Conservation (phyloP, 208 protist species). For the Wallacemonas rigidus region DNA sequence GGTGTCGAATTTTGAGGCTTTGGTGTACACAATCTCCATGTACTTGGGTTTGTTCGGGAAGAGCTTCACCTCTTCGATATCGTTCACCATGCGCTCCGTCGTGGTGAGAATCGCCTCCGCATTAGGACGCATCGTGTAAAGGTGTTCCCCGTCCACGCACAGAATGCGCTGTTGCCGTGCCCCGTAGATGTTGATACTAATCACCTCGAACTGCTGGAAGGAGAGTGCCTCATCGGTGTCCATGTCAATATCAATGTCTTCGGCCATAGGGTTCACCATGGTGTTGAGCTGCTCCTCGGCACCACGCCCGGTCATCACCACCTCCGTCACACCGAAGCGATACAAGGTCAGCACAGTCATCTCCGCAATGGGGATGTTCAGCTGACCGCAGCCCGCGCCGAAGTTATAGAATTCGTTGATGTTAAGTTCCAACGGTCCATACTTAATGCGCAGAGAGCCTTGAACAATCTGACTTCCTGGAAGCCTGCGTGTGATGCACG, state of each 20-base stretch:
- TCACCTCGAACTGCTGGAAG: slow-evolving; percentile 88
- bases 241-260: slow-evolving; percentile 85
- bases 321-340: slow-evolving; percentile 83
- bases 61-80: slow-evolving; percentile 72
- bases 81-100: slow-evolving; percentile 69
- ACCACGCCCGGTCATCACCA: slow-evolving; percentile 71
- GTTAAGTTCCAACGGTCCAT: slow-evolving; percentile 83
- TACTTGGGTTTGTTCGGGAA: slow-evolving; percentile 79
- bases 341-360: slow-evolving; percentile 80
- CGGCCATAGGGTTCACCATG: slow-evolving; percentile 19
- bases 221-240: slow-evolving; percentile 69
- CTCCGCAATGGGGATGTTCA: slow-evolving; percentile 80
- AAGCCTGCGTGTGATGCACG: slow-evolving; percentile 56
- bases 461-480: slow-evolving; percentile 67
- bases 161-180: slow-evolving; percentile 78
- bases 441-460: slow-evolving; percentile 82
- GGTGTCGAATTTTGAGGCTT: slow-evolving; percentile 64
- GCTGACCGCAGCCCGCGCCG: slow-evolving; percentile 73
- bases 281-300: slow-evolving; percentile 48
- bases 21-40: slow-evolving; percentile 80
- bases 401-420: slow-evolving; percentile 90
- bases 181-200: slow-evolving; percentile 78
- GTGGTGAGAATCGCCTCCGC: slow-evolving; percentile 45
- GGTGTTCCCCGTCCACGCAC: slow-evolving; percentile 78
- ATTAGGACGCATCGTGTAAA: slow-evolving; percentile 85